Evolutionary conservation across 495 filamentous ascomycete genomes (phyloP).

Genomic region (Talaromyces adpressus): DNA sequence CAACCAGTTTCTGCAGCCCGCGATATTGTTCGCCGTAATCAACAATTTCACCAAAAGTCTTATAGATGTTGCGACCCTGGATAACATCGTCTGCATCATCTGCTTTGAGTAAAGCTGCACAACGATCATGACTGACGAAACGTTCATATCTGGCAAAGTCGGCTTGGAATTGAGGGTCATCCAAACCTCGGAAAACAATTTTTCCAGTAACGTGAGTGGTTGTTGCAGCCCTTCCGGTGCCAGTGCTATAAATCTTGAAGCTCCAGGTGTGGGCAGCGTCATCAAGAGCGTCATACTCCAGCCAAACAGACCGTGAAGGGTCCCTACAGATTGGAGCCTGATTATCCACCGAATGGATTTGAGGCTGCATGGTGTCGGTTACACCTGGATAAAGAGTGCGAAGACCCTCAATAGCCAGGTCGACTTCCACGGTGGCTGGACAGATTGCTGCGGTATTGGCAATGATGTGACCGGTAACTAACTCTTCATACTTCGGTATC

Average conservation of each 20-base stretch:
- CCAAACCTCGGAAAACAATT: slow-evolving; percentile 21
- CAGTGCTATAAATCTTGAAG: not conserved
- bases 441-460: slow-evolving; percentile 40
- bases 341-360: slow-evolving; percentile 29
- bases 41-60: slow-evolving; percentile 36
- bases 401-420: slow-evolving; percentile 41
- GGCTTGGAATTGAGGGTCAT: slow-evolving; percentile 16
- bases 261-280: not conserved
- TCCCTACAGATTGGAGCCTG: slow-evolving; percentile 36
- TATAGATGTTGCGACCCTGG: slow-evolving; percentile 42
- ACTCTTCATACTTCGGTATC: slow-evolving; percentile 26
- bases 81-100: slow-evolving; percentile 39
- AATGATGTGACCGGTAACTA: slow-evolving; percentile 36
- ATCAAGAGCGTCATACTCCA: slow-evolving; percentile 16
- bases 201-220: slow-evolving; percentile 29
- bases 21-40: slow-evolving; percentile 39
- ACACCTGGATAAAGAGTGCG: slow-evolving; percentile 26
- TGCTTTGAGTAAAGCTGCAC: slow-evolving; percentile 27
- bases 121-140: slow-evolving; percentile 31
- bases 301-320: slow-evolving; percentile 26
- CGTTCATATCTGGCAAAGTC: slow-evolving; percentile 40
- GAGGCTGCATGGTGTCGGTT: slow-evolving; percentile 20
- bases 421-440: slow-evolving; percentile 38
- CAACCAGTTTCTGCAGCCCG: slow-evolving; percentile 39
- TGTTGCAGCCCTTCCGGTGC: slow-evolving; percentile 9